phyloP scores from a whole-genome alignment of 805 yeast species.

The Candida argentea region DNA sequence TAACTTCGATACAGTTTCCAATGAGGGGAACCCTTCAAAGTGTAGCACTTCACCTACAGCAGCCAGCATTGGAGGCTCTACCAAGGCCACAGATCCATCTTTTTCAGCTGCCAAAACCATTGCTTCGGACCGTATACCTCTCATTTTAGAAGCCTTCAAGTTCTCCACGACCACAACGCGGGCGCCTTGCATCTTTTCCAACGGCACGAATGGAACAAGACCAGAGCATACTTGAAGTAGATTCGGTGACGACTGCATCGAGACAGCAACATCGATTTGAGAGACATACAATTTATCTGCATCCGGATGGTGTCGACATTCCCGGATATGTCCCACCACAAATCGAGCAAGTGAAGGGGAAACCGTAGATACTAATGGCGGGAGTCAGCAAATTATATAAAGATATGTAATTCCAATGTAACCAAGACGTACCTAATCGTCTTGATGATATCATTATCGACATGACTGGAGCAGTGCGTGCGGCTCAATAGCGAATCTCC shows the following conservation, averaged over 20 bases:
- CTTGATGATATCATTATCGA: too few relatives aligned
- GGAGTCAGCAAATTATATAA: background rate
- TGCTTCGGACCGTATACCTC: slow-evolving; percentile 54
- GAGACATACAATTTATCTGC: slow-evolving; percentile 56
- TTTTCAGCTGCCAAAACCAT: slow-evolving; percentile 55
- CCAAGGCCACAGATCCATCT: slow-evolving; percentile 30
- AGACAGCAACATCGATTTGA: slow-evolving; percentile 23
- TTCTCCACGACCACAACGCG: slow-evolving; percentile 47
- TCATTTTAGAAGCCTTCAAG: slow-evolving; percentile 50
- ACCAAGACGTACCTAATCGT: too few relatives aligned
- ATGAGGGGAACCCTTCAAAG: slow-evolving; percentile 19
- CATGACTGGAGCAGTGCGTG: slow-evolving; percentile 1
- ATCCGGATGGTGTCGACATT: slow-evolving; percentile 39
- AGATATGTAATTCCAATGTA: too few relatives aligned
- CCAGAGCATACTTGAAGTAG: slow-evolving; percentile 58
- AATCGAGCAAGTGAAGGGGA: slow-evolving; percentile 14
- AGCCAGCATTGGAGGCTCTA: slow-evolving; percentile 32
- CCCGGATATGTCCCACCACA: slow-evolving; percentile 39
- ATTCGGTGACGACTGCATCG: slow-evolving; percentile 5
- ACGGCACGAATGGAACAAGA: slow-evolving; percentile 34
- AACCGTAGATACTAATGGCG: slow-evolving; percentile 4
- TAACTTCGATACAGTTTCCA: slow-evolving; percentile 13
- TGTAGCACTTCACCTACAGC: slow-evolving; percentile 28
- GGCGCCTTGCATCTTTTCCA: slow-evolving; percentile 24
- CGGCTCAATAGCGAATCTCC: background rate